Conservation (phyloP, 192 early-diverging fungal genomes). For the Rhizoclosmatium globosum region DNA sequence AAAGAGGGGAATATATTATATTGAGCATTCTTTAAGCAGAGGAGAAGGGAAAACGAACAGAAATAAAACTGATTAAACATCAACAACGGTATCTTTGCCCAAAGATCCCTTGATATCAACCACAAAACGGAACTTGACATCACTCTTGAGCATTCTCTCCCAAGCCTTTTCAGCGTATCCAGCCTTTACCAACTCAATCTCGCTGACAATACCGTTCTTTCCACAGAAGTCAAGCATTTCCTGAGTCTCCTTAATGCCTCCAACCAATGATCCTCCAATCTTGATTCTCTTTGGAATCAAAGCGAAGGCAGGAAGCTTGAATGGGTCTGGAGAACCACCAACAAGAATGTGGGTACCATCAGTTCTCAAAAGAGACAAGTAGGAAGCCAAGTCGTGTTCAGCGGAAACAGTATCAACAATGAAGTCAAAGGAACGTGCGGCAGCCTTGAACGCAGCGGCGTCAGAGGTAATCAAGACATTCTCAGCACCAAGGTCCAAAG, state of each 20-base stretch:
- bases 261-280: constrained; percentile 38
- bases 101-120: constrained; percentile 21
- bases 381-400: constrained; percentile 21
- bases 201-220: constrained; percentile 17
- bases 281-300: constrained; percentile 35
- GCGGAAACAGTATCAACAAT: constrained; percentile 39
- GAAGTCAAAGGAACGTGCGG: constrained; percentile 31
- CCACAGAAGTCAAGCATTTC: constrained; percentile 39
- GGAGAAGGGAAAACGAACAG: too few relatives aligned
- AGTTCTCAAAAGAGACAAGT: constrained; percentile 24
- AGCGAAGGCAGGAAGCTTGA: constrained; percentile 26
- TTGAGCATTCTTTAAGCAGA: too few relatives aligned
- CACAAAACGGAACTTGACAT: constrained; percentile 39
- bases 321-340: constrained; percentile 33
- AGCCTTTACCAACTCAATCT: constrained; percentile 31
- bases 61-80: not conserved
- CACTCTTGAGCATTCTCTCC: constrained; percentile 35
- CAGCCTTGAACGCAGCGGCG: constrained; percentile 25
- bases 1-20: too few relatives aligned
- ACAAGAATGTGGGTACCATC: constrained; percentile 46
- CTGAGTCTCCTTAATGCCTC: constrained; percentile 39
- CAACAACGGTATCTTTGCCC: constrained; percentile 13
- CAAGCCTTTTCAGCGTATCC: constrained; percentile 32
- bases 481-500: constrained; percentile 34
- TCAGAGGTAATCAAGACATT: constrained; percentile 24